A percentile compares a stretch with the other conserved stretches of the same genome.
Conservation (phyloP, 208 protist genomes). For the Wallacemonas rigidus region DNA sequence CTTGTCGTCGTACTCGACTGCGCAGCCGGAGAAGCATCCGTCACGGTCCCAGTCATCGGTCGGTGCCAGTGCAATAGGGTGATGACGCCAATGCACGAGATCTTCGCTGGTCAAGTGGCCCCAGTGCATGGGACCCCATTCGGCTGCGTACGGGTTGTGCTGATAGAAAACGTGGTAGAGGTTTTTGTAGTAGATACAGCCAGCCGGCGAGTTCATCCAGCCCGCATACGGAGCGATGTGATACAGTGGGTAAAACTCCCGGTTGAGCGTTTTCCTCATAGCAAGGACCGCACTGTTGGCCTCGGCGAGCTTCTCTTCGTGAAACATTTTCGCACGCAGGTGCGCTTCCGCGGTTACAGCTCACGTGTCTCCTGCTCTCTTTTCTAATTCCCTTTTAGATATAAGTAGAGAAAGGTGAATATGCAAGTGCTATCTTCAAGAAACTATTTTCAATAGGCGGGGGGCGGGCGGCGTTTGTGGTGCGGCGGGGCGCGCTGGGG, state of each 20-base stretch:
- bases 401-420: no score
- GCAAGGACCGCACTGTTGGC: constrained; percentile 50
- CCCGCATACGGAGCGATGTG: constrained; percentile 35
- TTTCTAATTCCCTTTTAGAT: no score
- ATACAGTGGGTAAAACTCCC: constrained; percentile 45
- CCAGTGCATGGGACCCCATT: constrained; percentile 64
- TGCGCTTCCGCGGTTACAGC: background rate
- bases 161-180: constrained; percentile 56
- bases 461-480: no score
- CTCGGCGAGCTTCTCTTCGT: constrained; percentile 38
- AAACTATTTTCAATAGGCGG: no score
- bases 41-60: constrained; percentile 40
- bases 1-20: constrained; percentile 54
- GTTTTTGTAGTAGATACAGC: constrained; percentile 36
- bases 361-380: no score
- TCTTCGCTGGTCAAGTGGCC: constrained; percentile 44
- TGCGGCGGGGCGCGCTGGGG: no score
- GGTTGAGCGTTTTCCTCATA: constrained; percentile 40
- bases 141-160: constrained; percentile 41
- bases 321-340: constrained; percentile 23
- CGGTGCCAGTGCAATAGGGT: constrained; percentile 40
- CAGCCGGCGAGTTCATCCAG: constrained; percentile 48
- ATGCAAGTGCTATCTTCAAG: no score
- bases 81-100: constrained; percentile 46
- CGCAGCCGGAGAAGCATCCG: constrained; percentile 52